These are phyloP conservation scores for Fraxinus dipetala DNA, from an alignment of 305 asterid species.

Conservation along the genomic window DNA sequence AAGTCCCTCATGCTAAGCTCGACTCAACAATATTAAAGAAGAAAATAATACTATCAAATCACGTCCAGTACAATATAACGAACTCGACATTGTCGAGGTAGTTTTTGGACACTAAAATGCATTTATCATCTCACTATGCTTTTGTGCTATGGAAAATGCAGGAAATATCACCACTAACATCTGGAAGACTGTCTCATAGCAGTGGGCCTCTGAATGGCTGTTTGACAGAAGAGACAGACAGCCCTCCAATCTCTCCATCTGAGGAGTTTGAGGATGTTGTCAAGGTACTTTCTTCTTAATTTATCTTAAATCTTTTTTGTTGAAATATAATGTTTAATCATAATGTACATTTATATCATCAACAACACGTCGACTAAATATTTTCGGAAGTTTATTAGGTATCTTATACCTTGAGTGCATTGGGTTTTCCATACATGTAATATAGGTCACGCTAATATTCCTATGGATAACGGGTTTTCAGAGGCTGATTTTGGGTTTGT, in stretches of 20 bases:
- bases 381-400: background rate
- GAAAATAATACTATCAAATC: background rate
- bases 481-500: background rate
- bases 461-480: background rate
- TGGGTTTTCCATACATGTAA: background rate
- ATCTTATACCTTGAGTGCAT: background rate
- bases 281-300: constrained; percentile 46
- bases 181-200: constrained; percentile 98
- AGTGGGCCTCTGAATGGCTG: constrained; percentile 92
- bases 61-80: background rate
- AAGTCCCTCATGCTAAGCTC: constrained; percentile 17
- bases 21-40: background rate
- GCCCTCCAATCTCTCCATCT: constrained; percentile 87
- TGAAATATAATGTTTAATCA: background rate
- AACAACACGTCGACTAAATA: background rate
- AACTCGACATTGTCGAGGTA: background rate
- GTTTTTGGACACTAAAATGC: background rate
- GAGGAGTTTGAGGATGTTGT: constrained; percentile 93
- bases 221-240: constrained; percentile 79
- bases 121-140: background rate
- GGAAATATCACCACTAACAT: constrained; percentile 97
- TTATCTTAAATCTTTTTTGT: background rate
- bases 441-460: background rate
- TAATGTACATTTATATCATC: background rate
- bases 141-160: constrained; percentile 25